Evolutionary conservation across 1,139 yeast species (phyloP).

Genomic region (Saccharomycopsis hybrid): DNA sequence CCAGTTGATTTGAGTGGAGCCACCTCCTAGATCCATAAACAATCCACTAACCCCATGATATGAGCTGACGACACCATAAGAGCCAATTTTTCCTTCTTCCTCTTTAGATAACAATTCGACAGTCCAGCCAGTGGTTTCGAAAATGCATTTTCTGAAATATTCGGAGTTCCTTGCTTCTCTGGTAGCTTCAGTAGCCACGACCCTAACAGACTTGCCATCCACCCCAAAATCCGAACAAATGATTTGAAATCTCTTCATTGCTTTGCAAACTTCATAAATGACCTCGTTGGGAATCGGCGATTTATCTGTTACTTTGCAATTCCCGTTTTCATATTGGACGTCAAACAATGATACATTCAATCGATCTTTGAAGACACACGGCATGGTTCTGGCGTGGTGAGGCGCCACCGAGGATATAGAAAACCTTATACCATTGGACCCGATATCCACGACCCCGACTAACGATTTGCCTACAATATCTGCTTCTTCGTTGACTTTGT

Average conservation of each 20-base stretch:
- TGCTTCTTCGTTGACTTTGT: conserved; percentile 7
- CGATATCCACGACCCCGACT: conserved; percentile 61
- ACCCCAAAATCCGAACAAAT: conserved; percentile 68
- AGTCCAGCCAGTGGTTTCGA: conserved; percentile 52
- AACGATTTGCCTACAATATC: conserved; percentile 47
- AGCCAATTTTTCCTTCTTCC: conserved; percentile 58
- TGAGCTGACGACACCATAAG: conserved; percentile 64
- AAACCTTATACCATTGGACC: conserved; percentile 62
- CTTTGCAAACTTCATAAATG: conserved; percentile 48
- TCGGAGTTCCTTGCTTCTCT: conserved; percentile 55
- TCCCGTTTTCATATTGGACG: conserved; percentile 39
- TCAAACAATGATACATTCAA: conserved; percentile 61
- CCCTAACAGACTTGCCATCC: conserved; percentile 42
- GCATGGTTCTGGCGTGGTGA: conserved; percentile 62
- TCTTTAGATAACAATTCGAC: conserved; percentile 49
- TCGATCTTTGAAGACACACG: conserved; percentile 63
- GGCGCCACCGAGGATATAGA: conserved; percentile 59
- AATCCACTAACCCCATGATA: conserved; percentile 55
- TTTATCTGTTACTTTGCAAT: conserved; percentile 29
- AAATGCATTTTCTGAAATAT: conserved; percentile 46
- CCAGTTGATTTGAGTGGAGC: conserved; percentile 61
- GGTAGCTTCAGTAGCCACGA: conserved; percentile 64
- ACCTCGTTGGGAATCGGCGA: conserved; percentile 50
- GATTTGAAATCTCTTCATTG: conserved; percentile 54
- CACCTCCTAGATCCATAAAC: conserved; percentile 64